These are phyloP conservation scores for Sugiyamaella marilandica DNA, from an alignment of 805 yeast genomes.

Conservation along the genomic window DNA sequence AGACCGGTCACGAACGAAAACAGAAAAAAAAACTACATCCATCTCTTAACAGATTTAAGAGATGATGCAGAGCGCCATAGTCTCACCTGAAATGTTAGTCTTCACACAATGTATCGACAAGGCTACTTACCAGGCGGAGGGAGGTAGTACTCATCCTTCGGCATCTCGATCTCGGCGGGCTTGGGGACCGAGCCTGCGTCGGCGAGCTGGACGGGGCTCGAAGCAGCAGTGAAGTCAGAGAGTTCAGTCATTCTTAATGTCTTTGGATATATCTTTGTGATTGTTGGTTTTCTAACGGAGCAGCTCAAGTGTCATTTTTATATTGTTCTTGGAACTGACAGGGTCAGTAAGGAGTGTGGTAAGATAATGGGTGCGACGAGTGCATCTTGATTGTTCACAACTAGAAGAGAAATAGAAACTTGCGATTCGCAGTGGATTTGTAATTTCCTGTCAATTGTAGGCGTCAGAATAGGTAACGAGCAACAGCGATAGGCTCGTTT, in stretches of 20 bases:
- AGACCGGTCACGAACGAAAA: not conserved
- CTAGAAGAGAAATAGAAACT: no score
- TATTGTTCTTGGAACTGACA: not conserved
- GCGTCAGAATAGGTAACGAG: no score
- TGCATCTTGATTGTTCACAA: no score
- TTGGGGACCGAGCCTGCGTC: slow-evolving; percentile 3
- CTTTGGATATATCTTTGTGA: not conserved
- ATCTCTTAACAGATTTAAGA: not conserved
- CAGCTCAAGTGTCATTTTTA: not conserved
- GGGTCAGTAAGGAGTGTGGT: not conserved
- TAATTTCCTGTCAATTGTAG: no score
- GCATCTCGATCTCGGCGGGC: slow-evolving; percentile 9
- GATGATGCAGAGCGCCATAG: not conserved
- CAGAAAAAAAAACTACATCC: not conserved
- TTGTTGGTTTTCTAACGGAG: not conserved
- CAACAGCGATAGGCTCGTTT: no score
- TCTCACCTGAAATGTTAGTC: not conserved
- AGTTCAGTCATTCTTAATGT: slow-evolving; percentile 1
- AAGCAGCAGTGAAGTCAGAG: not conserved
- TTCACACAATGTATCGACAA: not conserved
- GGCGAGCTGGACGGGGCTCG: not conserved
- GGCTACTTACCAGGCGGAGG: slow-evolving; percentile 4
- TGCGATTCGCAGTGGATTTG: no score
- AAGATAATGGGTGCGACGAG: no score
- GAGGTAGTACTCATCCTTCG: slow-evolving; percentile 4